phyloP scores from a whole-genome alignment of 2,329 filamentous ascomycete genomes.

The Fusarium cicatricum region DNA sequence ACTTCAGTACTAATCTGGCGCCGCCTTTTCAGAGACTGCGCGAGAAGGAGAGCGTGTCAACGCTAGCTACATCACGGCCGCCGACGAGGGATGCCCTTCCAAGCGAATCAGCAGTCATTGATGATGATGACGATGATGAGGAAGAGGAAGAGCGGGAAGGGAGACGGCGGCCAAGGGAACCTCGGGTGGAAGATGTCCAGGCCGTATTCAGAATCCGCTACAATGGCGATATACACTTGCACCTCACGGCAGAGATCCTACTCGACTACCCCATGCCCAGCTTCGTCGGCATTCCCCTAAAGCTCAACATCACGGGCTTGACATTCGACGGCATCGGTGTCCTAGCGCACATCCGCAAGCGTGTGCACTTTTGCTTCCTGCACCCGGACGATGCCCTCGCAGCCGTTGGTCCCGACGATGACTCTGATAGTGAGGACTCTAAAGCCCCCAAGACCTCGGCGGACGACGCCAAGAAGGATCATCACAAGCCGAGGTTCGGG shows the following conservation, averaged over 20 bases:
- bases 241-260: constrained; percentile 92
- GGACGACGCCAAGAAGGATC: constrained; percentile 38
- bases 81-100: constrained; percentile 62
- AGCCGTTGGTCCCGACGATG: constrained; percentile 64
- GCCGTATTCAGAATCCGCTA: constrained; percentile 92
- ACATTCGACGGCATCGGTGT: constrained; percentile 96
- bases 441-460: neutral
- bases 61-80: constrained; percentile 65
- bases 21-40: constrained; percentile 57
- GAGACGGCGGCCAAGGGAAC: constrained; percentile 61
- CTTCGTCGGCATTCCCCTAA: constrained; percentile 94
- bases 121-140: constrained; percentile 52
- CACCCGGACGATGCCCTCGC: constrained; percentile 89
- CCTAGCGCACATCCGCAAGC: constrained; percentile 86
- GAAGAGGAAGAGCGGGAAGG: constrained; percentile 43
- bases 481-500: constrained; percentile 60
- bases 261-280: constrained; percentile 98
- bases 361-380: constrained; percentile 93
- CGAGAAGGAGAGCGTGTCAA: constrained; percentile 70
- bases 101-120: constrained; percentile 50
- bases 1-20: constrained; percentile 45
- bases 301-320: constrained; percentile 92
- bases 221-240: constrained; percentile 84
- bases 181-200: constrained; percentile 85
- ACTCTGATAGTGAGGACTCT: constrained; percentile 26